Conservation (phyloP, 148 eudicot genomes). For the Diospyros kaki region DNA sequence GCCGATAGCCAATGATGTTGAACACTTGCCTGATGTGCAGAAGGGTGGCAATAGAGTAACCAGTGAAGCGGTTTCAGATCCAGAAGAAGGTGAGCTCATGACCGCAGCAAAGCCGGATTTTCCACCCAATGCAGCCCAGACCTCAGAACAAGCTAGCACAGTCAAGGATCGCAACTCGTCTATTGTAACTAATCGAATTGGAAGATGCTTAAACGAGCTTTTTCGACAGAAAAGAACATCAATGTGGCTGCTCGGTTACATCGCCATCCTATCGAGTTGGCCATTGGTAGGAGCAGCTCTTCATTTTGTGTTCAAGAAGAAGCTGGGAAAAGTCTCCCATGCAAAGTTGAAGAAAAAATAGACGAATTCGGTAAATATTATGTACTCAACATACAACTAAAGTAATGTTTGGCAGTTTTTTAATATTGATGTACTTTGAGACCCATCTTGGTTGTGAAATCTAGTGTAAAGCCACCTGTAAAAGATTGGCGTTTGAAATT, state of each 20-base stretch:
- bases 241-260: constrained; percentile 71
- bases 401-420: no score
- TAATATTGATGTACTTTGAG: no score
- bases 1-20: constrained; percentile 23
- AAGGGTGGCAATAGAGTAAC: constrained; percentile 15
- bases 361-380: not conserved
- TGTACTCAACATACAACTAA: no score
- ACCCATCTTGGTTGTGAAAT: no score
- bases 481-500: no score
- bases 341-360: constrained; percentile 26
- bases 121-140: constrained; percentile 1
- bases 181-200: constrained; percentile 22
- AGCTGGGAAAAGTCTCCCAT: constrained; percentile 29
- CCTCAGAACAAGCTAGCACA: constrained; percentile 20
- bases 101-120: constrained; percentile 15
- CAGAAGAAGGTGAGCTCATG: constrained; percentile 22
- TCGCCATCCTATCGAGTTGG: constrained; percentile 61
- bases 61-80: constrained; percentile 15
- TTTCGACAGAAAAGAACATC: constrained; percentile 54
- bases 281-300: constrained; percentile 59
- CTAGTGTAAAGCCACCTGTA: no score
- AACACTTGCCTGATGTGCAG: constrained; percentile 22
- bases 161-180: constrained; percentile 14
- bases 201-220: constrained; percentile 51
- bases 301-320: constrained; percentile 46